Evolutionary conservation across 2,329 filamentous ascomycete genomes (phyloP), one percentile per base, ranked within the genome.

Genomic region (Pseudogymnoascus verrucosus): DNA sequence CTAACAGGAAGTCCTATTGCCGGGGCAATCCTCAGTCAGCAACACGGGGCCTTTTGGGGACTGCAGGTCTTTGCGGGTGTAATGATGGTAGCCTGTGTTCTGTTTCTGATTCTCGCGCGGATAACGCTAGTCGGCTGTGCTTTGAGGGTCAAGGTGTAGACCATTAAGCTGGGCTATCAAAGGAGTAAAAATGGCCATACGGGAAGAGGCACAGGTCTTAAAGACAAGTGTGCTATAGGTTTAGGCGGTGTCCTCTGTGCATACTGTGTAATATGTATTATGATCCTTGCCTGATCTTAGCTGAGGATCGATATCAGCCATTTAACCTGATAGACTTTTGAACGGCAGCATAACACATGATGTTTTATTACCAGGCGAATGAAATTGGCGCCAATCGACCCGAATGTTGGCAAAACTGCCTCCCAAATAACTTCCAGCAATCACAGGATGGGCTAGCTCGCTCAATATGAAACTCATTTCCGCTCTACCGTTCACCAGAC

Each of bases 1-100:
- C 75, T 92, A 47, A 84, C 84, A 0, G 85, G 86, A 0, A 83
- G 79, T 37, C 88, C 88, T 0, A 87, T 90, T 67, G 87, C 79
- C 1, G 87, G 87, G 7, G 84, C 83, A 10, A 78, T 88, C 16
- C 77, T 87, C 11, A 72, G 72, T 16, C 72, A 74, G 2, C 77
- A 82, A 67, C 65, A 79, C 28, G 85, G 84, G 5, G 44, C 64
- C 63, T 68, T 40, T 19, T 75, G 82, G 16, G 84, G 85, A 1
- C 69, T 89, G 65, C 84, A 88, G 73, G 76, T 89, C 3, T 90
- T 89, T 70, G 79, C 81, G 19, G 88, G 87, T 1, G 74, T 83
- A 14, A 23, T 61, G 11, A 62, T 63, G 14, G 2, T 66, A 11
- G 47, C 61, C 26, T 64, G 64, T 8, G 54, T 64, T 23, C 5